Conservation (phyloP, 441 rosid species). For the Rhodomyrtus psidioides region DNA sequence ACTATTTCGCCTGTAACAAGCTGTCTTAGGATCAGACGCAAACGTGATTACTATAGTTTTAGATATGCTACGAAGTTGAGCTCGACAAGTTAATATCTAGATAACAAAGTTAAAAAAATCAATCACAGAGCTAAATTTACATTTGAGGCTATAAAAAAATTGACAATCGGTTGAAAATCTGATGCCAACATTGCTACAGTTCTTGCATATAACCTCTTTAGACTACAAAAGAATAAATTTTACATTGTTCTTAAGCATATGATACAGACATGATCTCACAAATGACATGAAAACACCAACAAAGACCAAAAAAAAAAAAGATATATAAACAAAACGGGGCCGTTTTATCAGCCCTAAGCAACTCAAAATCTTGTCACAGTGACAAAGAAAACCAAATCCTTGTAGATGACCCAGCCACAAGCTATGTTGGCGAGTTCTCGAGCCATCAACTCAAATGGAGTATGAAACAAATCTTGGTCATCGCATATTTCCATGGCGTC, state of each 20-base stretch:
- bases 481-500: neutral
- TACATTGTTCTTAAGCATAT: neutral
- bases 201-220: neutral
- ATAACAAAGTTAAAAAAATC: neutral
- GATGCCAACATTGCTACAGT: neutral
- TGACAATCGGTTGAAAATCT: neutral
- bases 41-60: neutral
- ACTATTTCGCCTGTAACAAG: neutral
- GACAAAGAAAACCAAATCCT: neutral
- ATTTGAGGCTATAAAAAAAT: neutral
- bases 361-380: neutral
- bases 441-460: neutral
- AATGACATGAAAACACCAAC: neutral
- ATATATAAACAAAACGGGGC: neutral
- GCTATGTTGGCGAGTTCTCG: neutral
- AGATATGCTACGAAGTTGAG: neutral
- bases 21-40: neutral
- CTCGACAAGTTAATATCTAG: neutral
- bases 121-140: neutral
- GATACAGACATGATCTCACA: neutral
- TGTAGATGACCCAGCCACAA: neutral
- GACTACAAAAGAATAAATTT: neutral
- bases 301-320: neutral
- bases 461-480: neutral
- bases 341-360: neutral